These are phyloP conservation scores for Trifolium dubium DNA, from an alignment of 306 rosid species.

Conservation along the genomic window DNA sequence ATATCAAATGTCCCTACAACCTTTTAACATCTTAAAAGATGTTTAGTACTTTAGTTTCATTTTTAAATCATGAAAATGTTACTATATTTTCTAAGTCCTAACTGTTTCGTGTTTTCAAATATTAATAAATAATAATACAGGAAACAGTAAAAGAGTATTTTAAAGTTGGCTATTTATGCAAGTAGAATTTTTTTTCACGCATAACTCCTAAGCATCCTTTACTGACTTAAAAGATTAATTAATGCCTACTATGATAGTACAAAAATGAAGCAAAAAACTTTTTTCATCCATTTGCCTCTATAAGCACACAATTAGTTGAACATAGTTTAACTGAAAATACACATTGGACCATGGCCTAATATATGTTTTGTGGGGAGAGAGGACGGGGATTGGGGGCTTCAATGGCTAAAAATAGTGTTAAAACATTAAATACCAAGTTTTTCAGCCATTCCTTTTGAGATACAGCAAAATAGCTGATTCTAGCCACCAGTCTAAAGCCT, in stretches of 20 bases:
- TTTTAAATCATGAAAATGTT: neutral
- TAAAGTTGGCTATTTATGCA: neutral
- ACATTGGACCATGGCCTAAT: slow-evolving; percentile 17
- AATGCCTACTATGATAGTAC: slow-evolving; percentile 1
- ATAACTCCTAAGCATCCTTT: neutral
- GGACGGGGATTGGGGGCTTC: neutral
- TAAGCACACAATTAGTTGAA: slow-evolving; percentile 19
- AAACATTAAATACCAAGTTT: slow-evolving; percentile 25
- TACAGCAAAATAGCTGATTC: slow-evolving; percentile 42
- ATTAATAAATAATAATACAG: neutral
- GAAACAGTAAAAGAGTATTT: neutral
- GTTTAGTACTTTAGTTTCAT: too few relatives aligned
- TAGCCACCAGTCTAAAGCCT: slow-evolving; percentile 31
- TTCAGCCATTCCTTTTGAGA: slow-evolving; percentile 41
- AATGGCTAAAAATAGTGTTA: slow-evolving; percentile 35
- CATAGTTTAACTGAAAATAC: slow-evolving; percentile 21
- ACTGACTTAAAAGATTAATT: slow-evolving; percentile 1
- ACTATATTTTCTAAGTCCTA: neutral
- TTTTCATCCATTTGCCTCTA: slow-evolving; percentile 38
- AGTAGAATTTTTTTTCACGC: neutral
- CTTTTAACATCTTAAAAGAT: too few relatives aligned
- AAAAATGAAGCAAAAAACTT: slow-evolving; percentile 41
- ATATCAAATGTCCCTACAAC: too few relatives aligned
- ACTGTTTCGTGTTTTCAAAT: neutral
- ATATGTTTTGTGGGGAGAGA: neutral